phyloP scores from a whole-genome alignment of 129 eudicot species.

The Ambrosia artemisiifolia region DNA sequence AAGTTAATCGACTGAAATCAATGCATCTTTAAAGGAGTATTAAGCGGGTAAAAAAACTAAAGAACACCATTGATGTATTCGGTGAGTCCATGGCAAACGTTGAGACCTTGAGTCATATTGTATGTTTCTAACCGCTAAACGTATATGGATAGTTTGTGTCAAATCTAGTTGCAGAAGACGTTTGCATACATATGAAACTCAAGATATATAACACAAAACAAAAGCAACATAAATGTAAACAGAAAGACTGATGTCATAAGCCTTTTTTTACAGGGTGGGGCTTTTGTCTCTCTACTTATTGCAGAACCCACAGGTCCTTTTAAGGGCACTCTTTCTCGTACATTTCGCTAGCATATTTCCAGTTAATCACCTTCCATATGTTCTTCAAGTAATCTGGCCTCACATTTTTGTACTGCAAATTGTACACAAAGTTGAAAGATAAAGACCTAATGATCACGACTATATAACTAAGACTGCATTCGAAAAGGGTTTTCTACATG shows the following conservation, averaged over 20 bases:
- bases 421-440: background rate
- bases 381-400: conserved; percentile 88
- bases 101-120: too few relatives aligned
- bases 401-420: conserved; percentile 75
- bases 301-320: conserved; percentile 3
- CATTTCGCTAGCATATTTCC: conserved; percentile 66
- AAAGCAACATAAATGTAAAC: background rate
- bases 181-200: background rate
- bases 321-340: conserved; percentile 60
- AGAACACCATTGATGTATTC: too few relatives aligned
- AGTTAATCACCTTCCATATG: conserved; percentile 85
- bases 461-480: background rate
- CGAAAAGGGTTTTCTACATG: background rate
- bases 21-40: too few relatives aligned
- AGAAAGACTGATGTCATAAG: background rate
- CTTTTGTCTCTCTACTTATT: background rate
- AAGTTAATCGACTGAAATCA: too few relatives aligned
- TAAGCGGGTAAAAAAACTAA: too few relatives aligned
- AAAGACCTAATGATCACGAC: background rate
- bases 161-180: background rate
- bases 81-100: too few relatives aligned
- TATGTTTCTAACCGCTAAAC: background rate
- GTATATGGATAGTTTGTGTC: background rate
- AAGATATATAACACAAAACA: background rate
- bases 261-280: background rate